Base-by-base conservation (phyloP, 768 basidiomycete genomes). In the Lepiota venenata region DNA sequence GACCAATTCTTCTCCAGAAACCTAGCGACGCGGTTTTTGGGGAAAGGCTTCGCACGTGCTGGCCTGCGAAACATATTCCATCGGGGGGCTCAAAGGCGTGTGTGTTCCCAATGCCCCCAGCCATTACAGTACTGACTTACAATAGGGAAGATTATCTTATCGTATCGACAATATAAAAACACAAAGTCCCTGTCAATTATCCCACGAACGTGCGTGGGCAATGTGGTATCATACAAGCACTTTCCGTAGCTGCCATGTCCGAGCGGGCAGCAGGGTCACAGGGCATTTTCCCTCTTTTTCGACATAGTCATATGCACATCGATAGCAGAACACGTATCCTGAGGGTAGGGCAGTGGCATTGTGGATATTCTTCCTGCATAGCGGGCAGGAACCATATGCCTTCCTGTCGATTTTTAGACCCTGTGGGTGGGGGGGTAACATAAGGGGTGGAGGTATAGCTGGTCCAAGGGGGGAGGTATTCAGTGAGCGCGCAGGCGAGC, bases 291-390 rank as follows among this genome's bases (percentile, higher is more conserved):
- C 84, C 55, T 85, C 73, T 64, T 81, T 82, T 69, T 89, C 84
- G 35, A 95, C 84, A 60, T 91, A 81, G 56, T 88, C 85, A 73
- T 88, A 85, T 52, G 88, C 89, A 72, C 95, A 97, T 35, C 88
- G 83, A 67, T 94, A 98, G 69, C 94, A 97, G 62, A 92, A 95
- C 16, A 96, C 91, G 75, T 95, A 98, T 49, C 94, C 94, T 40
- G 90, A 92, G 12, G 94, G 92, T 36, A 95, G 69, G 35, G 91
- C 88, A 16, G 93, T 95, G 43, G 94, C 91, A 64, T 97, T 97
- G 66, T 82, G 82, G 42, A 95, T 82, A 52, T 67, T 62, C 40
- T 81, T 76, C 41, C 74, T 75, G 70, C 95, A 98, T 29, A 98
- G 70, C 22, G 91, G 90, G 69, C 95, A 98, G 46, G 75, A 73